phyloP scores from a whole-genome alignment of 768 basidiomycete genomes.

The Trametes sanguinea region DNA sequence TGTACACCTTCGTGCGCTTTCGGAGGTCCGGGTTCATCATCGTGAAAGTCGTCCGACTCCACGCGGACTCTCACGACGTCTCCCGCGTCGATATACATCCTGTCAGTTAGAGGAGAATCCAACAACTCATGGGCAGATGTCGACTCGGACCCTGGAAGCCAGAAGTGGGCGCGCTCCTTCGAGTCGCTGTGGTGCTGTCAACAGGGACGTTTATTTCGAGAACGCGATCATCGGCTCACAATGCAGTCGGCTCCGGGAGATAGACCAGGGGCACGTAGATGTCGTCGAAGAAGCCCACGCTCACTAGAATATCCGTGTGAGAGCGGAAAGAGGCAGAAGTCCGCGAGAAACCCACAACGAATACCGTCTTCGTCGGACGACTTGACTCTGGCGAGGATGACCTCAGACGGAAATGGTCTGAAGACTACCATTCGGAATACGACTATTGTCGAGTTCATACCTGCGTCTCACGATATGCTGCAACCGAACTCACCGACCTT shows the following conservation, averaged over 20 bases:
- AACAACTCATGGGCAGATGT: slow-evolving; percentile 63
- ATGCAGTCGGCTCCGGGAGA: slow-evolving; percentile 79
- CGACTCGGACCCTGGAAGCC: slow-evolving; percentile 63
- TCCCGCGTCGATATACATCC: slow-evolving; percentile 81
- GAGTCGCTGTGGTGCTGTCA: slow-evolving; percentile 54
- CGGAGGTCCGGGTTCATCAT: slow-evolving; percentile 84
- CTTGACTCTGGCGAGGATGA: slow-evolving; percentile 86
- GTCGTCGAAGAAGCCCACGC: slow-evolving; percentile 92
- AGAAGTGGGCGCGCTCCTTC: slow-evolving; percentile 82
- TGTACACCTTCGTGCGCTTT: slow-evolving; percentile 71
- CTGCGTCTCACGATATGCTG: background rate
- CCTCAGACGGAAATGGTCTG: slow-evolving; percentile 87
- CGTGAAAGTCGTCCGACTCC: slow-evolving; percentile 80
- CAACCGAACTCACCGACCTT: slow-evolving; percentile 53
- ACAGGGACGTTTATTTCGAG: background rate
- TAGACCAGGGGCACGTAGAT: slow-evolving; percentile 80
- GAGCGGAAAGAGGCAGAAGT: background rate
- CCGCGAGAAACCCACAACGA: slow-evolving; percentile 55
- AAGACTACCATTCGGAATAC: slow-evolving; percentile 90
- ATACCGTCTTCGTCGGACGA: slow-evolving; percentile 86
- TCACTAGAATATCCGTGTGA: slow-evolving; percentile 49
- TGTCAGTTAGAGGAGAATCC: slow-evolving; percentile 61
- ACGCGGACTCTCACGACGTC: slow-evolving; percentile 78
- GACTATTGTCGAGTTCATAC: slow-evolving; percentile 46
- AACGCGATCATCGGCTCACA: slow-evolving; percentile 46